Evolutionary conservation across 257 asterid species (phyloP).

Genomic region (Craterostigma plantagineum): DNA sequence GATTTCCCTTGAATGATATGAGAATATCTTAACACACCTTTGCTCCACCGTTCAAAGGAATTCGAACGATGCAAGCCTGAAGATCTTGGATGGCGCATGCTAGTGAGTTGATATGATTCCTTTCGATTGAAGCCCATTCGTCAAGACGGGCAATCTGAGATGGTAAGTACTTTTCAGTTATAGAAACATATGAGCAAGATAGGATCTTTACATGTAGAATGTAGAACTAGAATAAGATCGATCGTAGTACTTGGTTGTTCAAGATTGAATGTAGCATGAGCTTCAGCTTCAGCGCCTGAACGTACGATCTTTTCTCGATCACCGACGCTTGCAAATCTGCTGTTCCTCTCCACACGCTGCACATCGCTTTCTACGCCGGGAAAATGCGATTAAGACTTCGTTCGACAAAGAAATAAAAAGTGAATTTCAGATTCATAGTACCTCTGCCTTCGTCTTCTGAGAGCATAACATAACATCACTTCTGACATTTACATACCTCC

Average conservation of each 20-base stretch:
- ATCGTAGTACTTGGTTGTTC: slow-evolving; percentile 47
- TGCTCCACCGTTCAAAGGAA: slow-evolving; percentile 72
- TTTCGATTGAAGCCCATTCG: slow-evolving; percentile 63
- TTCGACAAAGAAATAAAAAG: no score
- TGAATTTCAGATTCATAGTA: slow-evolving; percentile 6
- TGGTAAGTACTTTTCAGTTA: no score
- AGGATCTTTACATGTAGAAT: no score
- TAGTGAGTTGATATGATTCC: slow-evolving; percentile 48
- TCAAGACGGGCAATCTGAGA: slow-evolving; percentile 58
- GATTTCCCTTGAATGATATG: not conserved
- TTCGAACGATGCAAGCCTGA: slow-evolving; percentile 54
- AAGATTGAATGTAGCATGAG: slow-evolving; percentile 42
- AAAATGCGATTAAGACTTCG: no score
- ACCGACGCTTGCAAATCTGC: slow-evolving; percentile 33
- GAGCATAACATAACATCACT: slow-evolving; percentile 25
- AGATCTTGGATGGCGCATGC: slow-evolving; percentile 54
- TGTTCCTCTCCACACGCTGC: slow-evolving; percentile 36
- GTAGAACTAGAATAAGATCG: no score
- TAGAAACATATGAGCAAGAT: no score
- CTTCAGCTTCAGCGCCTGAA: slow-evolving; percentile 54
- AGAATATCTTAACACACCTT: slow-evolving; percentile 28
- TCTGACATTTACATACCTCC: slow-evolving; percentile 69
- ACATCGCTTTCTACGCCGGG: slow-evolving; percentile 48
- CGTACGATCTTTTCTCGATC: slow-evolving; percentile 34
- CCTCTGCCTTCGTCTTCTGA: slow-evolving; percentile 65